Conservation (phyloP, 495 filamentous ascomycete species). For the Hypoxylon subgilvum region DNA sequence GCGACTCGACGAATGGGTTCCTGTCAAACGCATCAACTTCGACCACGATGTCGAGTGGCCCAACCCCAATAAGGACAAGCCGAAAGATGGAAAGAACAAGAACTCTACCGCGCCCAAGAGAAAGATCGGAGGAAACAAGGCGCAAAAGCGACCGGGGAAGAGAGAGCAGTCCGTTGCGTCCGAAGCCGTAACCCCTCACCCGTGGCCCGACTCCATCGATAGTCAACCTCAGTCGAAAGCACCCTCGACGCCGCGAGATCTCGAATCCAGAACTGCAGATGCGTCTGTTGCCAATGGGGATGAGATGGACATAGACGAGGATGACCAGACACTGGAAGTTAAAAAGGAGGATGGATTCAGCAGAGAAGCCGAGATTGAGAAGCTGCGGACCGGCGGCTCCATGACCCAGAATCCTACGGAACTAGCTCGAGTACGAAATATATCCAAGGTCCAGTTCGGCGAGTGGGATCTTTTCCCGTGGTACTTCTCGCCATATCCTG, state of each 20-base stretch:
- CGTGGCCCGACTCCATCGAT: conserved; percentile 45
- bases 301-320: conserved; percentile 56
- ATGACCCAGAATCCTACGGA: conserved; percentile 99
- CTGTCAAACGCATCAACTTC: conserved; percentile 80
- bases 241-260: conserved; percentile 44
- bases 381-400: conserved; percentile 87
- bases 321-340: conserved; percentile 48
- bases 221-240: conserved; percentile 45
- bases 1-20: conserved; percentile 96
- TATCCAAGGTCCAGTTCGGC: conserved; percentile 91
- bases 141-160: conserved; percentile 61
- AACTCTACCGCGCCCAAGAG: conserved; percentile 56
- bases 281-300: conserved; percentile 59
- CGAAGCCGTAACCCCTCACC: conserved; percentile 54
- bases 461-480: conserved; percentile 90
- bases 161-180: conserved; percentile 56
- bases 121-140: conserved; percentile 54
- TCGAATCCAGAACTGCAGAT: conserved; percentile 45
- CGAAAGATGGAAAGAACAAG: conserved; percentile 58
- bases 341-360: conserved; percentile 63
- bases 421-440: conserved; percentile 92
- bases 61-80: conserved; percentile 61
- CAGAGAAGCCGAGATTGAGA: conserved; percentile 93
- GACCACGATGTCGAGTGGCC: conserved; percentile 64
- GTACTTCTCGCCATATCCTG: conserved; percentile 98